Percentiles rank a stretch among this genome's conserved stretches.
These are phyloP conservation scores for Hsuehochloa calcarea DNA, from an alignment of 176 grass and related monocot genomes.

Conservation along the genomic window DNA sequence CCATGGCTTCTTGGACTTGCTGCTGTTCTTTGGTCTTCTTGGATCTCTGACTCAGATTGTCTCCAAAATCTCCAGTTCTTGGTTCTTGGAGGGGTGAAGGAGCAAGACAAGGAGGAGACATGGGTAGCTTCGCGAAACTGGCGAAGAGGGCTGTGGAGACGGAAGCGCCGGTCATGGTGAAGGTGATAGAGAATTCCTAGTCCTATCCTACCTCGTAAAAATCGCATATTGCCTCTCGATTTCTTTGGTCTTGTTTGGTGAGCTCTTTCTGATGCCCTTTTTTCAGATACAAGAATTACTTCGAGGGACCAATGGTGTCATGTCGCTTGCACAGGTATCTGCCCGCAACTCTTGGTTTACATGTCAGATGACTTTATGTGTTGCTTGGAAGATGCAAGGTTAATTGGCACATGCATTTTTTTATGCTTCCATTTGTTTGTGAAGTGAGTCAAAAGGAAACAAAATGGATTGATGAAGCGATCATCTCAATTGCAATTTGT, in stretches of 20 bases:
- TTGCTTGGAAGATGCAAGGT: background rate
- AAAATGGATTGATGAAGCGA: background rate
- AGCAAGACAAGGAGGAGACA: slow-evolving; percentile 18
- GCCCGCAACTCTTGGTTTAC: background rate
- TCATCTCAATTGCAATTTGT: background rate
- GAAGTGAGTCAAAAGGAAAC: background rate
- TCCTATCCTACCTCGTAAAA: background rate
- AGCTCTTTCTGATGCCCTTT: background rate
- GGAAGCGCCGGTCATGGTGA: slow-evolving; percentile 88
- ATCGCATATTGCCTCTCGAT: background rate
- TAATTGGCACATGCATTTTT: background rate
- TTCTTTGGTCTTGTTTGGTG: slow-evolving; percentile 24
- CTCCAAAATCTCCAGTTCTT: slow-evolving; percentile 12
- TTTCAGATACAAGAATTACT: slow-evolving; percentile 86
- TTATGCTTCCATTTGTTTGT: background rate
- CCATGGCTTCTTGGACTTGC: slow-evolving; percentile 12
- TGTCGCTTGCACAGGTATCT: slow-evolving; percentile 89
- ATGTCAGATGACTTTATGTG: background rate
- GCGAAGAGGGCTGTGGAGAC: slow-evolving; percentile 73
- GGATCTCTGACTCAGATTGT: slow-evolving; percentile 39
- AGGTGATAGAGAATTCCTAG: slow-evolving; percentile 38
- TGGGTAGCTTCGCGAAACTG: slow-evolving; percentile 63
- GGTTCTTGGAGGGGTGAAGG: slow-evolving; percentile 21
- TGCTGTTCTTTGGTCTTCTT: slow-evolving; percentile 31
- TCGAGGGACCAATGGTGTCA: slow-evolving; percentile 51